phyloP scores from a whole-genome alignment of 1,284 basidiomycete genomes.

The Leccinum discolor region DNA sequence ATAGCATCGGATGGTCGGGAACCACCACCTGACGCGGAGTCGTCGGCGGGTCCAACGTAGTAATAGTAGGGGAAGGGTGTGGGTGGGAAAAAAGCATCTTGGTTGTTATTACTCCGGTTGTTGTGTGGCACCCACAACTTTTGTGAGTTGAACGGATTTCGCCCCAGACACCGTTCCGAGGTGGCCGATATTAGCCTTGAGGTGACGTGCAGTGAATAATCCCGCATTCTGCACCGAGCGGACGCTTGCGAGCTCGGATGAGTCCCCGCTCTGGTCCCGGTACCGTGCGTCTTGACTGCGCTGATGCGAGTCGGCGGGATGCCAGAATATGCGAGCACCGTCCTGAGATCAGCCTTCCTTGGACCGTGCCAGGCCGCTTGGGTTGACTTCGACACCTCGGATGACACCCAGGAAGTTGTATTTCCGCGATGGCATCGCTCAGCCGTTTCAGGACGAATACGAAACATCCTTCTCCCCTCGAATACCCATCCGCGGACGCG shows the following conservation, averaged over 20 bases:
- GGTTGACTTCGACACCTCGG: slow-evolving; percentile 68
- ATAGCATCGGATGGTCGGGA: slow-evolving; percentile 41
- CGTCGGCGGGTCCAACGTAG: not conserved
- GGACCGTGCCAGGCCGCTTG: slow-evolving; percentile 57
- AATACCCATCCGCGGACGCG: slow-evolving; percentile 71
- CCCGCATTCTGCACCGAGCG: slow-evolving; percentile 45
- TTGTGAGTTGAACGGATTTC: slow-evolving; percentile 38
- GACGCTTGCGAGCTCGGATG: slow-evolving; percentile 62
- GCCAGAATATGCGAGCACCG: slow-evolving; percentile 47
- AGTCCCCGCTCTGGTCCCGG: slow-evolving; percentile 70
- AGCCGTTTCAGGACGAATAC: slow-evolving; percentile 74
- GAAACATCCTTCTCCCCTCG: slow-evolving; percentile 70
- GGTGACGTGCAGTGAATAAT: slow-evolving; percentile 62
- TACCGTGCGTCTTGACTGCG: slow-evolving; percentile 75
- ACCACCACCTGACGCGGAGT: not conserved
- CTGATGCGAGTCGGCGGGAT: slow-evolving; percentile 50
- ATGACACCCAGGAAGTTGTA: slow-evolving; percentile 70
- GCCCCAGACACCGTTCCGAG: slow-evolving; percentile 73
- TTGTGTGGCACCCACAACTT: slow-evolving; percentile 59
- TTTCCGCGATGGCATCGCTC: slow-evolving; percentile 60
- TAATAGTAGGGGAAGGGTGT: not conserved
- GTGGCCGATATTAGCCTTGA: slow-evolving; percentile 75
- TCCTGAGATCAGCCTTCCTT: slow-evolving; percentile 53
- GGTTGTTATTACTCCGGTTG: slow-evolving; percentile 23
- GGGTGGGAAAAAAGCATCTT: not conserved